Evolutionary conservation across 306 rosid genomes (phyloP), one percentile per base, ranked within the genome.

Genomic region (Malus sieversii): DNA sequence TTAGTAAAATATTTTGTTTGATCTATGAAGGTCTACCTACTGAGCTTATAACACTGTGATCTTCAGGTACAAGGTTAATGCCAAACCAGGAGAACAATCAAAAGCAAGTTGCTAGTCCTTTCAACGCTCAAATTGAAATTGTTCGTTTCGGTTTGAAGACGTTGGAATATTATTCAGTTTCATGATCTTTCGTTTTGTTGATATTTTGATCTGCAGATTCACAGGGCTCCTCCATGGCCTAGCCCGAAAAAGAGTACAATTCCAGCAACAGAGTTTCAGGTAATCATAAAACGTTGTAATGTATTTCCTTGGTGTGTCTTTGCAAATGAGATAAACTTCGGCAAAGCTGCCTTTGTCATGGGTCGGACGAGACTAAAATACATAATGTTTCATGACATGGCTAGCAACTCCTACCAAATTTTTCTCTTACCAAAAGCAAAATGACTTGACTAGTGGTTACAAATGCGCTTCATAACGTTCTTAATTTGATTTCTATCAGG

Each of bases 231-330:
- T 4, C 62, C 86, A 44, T 79, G 61, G 66, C 64, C 84, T 25
- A 72, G 71, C 35, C 72, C 71, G 27, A 87, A 76, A 71, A 86
- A 73, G 82, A 81, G 76, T 65, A 83, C 80, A 73, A 84, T 74
- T 16, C 81, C 55, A 40, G 69, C 38, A 68, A 80, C 85, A 23
- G 83, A 87, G 61, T 86, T 86, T 84, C 85, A 85, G 73, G 95
- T 89, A 85, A 85, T 76, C 55, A 58, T 19, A 13, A 10, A 72
- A n/a, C 66, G 23, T 33, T 33, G 16, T 2, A 55, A 12, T 2
- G 20, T 48, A 48, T 14, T 48, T 48, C 55, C 6, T 15, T 48
- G 20, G 6, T 14, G 3, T 15, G 19, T 48, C 53, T 48, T 15
- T 48, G 53, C 44, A 40, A 40, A 8, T 0, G 10, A 40, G 11